Base-by-base conservation (phyloP, 2,329 filamentous ascomycete species). In the Samsoniella hepiali region DNA sequence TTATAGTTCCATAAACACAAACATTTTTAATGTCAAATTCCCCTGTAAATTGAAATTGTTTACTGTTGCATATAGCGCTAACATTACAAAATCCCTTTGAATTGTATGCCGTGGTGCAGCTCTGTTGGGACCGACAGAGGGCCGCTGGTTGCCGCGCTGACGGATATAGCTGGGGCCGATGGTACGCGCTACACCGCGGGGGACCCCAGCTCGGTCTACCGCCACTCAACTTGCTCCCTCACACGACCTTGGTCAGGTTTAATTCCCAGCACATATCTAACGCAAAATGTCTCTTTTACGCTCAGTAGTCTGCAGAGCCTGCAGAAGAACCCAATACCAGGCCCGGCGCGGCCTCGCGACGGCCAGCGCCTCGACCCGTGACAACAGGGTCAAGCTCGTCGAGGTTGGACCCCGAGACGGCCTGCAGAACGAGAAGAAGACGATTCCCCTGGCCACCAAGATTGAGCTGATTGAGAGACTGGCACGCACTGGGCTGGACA, bases 321-420 rank as follows among this genome's bases (percentile, higher is more conserved):
- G 78, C 67, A 72, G 73, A 58, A 72, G 72, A 54, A 71, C 74
- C 5, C 72, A 72, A 63, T 65, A 69, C 53, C 70, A 69, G 29
- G 68, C 70, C 63, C 70, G 72, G 54, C 72, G 78, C 57, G 71
- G 73, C 51, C 74, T 79, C 65, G 78, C 79, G 55, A 79, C 79
- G n/a, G 75, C 77, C 44, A 74, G 70, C 62, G 64, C 68, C 59
- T 66, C 66, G 49, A 66, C 71, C 54, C 69, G 71, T 64, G 77
- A 80, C 71, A 81, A 78, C 70, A 74, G 71, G 64, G 82, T 87
- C 65, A 83, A 81, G 75, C 87, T 96, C 45, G 88, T 95, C 66
- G 91, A 96, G 78, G 91, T 96, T 66, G 91, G 91, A 9, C 91
- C 91, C 40, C 83, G 91, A 67, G 91, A 96, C 78, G 91, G 91